A percentile compares a stretch with the other conserved stretches of the same genome.
These are phyloP conservation scores for Mycena alexandri DNA, from an alignment of 768 basidiomycete genomes.

Conservation along the genomic window DNA sequence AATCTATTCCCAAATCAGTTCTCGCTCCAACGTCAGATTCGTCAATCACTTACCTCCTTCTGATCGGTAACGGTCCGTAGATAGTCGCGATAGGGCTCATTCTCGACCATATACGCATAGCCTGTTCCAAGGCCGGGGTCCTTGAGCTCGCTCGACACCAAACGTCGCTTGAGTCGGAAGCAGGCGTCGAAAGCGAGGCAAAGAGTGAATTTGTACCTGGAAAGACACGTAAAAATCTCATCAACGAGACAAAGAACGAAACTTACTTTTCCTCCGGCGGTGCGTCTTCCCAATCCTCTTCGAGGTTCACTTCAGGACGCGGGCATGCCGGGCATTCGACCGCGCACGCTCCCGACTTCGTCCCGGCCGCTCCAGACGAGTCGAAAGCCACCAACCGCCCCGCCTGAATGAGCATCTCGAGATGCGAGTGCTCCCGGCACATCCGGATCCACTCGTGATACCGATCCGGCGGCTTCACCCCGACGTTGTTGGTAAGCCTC, in stretches of 20 bases:
- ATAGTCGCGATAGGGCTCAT: slow-evolving; percentile 27
- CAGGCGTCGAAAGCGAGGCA: slow-evolving; percentile 41
- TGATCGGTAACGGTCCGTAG: slow-evolving; percentile 28
- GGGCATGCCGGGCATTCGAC: slow-evolving; percentile 52
- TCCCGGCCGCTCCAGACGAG: slow-evolving; percentile 38
- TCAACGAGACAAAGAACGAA: too few relatives aligned
- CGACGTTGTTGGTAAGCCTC: too few relatives aligned
- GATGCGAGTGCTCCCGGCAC: slow-evolving; percentile 34
- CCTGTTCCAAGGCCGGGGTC: slow-evolving; percentile 13
- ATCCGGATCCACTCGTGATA: too few relatives aligned
- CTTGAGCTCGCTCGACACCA: slow-evolving; percentile 7
- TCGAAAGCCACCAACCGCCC: slow-evolving; percentile 41
- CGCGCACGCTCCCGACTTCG: slow-evolving; percentile 43
- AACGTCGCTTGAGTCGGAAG: slow-evolving; percentile 28
- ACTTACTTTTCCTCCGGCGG: slow-evolving; percentile 34
- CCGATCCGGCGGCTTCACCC: too few relatives aligned
- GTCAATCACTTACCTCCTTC: slow-evolving; percentile 8
- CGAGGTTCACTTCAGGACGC: slow-evolving; percentile 46
- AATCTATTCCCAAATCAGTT: neutral
- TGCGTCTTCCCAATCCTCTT: slow-evolving; percentile 40
- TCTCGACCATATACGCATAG: slow-evolving; percentile 28
- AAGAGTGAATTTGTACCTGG: slow-evolving; percentile 42
- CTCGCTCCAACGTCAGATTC: too few relatives aligned
- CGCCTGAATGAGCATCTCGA: slow-evolving; percentile 43
- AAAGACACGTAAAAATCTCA: too few relatives aligned